phyloP scores from a whole-genome alignment of 148 eudicot genomes.

The Fagopyrum esculentum region DNA sequence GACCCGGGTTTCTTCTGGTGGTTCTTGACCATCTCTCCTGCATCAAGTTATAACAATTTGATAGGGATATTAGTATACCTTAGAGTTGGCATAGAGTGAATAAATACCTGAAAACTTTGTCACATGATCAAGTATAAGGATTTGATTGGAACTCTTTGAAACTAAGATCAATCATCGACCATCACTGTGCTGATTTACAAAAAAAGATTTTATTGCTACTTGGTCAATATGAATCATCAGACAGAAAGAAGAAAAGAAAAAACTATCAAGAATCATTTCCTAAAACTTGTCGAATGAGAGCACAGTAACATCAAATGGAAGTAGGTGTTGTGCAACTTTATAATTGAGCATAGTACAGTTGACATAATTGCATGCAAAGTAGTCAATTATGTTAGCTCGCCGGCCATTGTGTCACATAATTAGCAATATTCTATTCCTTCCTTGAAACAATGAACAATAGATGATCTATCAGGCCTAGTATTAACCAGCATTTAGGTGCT shows the following conservation, averaged over 20 bases:
- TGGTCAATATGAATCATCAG: neutral
- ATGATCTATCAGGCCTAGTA: neutral
- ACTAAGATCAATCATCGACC: neutral
- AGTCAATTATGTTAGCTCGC: neutral
- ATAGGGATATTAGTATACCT: neutral
- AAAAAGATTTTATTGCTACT: neutral
- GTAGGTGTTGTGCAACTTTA: neutral
- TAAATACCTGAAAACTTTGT: neutral
- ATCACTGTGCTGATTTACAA: neutral
- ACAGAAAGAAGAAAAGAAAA: neutral
- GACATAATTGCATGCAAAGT: neutral
- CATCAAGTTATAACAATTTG: neutral
- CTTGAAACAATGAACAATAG: neutral
- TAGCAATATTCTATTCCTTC: neutral
- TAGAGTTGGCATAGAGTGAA: neutral
- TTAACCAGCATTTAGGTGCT: neutral
- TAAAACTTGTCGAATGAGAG: neutral
- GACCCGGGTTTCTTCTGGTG: neutral
- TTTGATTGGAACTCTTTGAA: neutral
- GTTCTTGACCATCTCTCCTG: slow-evolving; percentile 9
- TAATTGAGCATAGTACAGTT: neutral
- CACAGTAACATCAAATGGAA: neutral
- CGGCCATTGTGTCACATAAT: neutral
- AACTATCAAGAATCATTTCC: neutral
- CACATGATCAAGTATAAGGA: neutral